Base-by-base conservation (phyloP, 305 asterid species). In the Fraxinus velutina region DNA sequence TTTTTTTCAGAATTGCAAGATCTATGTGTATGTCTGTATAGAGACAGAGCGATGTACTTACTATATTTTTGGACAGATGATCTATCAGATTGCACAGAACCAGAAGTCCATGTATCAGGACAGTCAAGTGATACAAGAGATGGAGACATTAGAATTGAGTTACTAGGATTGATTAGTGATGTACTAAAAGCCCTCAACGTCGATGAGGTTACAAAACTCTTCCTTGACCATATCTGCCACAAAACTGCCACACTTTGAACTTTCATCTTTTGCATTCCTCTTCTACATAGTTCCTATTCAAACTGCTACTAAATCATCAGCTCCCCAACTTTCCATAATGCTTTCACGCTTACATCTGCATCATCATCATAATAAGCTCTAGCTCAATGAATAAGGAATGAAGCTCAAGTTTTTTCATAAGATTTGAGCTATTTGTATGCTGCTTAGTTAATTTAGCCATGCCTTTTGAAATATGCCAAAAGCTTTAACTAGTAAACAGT, bases 111-210 rank as follows among this genome's bases (percentile, higher is more conserved):
- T 12, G 87, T 76, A 80, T 94, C 97, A 2, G 82, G 86, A 81
- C 80, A 77, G 85, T 93, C 97, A 79, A 93, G 91, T 17, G 94
- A 91, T 76, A 79, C 82, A 80, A 93, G 93, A 76, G 89, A 62
- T 3, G 97, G 98, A 44, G 94, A 90, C 89, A 85, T 81, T 73
- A 91, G 42, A 39, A 86, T 89, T 44, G 78, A 84, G 80, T 57
- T 81, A 79, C 89, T 81, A 17, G 42, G 75, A 21, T 7, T 32
- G 70, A 73, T 22, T 47, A 5, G 12, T 30, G 62, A 71, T 22
- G 78, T 71, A 83, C 79, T 83, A 55, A 89, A 87, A 80, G 84
- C 75, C 86, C 92, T 81, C 81, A 83, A 77, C 9, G 77, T 70
- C 1, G 82, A 81, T 75, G 79, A 47, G 37, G 9, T 71, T 3